Evolutionary conservation across 306 rosid species (phyloP).

Genomic region (Delonix regia): DNA sequence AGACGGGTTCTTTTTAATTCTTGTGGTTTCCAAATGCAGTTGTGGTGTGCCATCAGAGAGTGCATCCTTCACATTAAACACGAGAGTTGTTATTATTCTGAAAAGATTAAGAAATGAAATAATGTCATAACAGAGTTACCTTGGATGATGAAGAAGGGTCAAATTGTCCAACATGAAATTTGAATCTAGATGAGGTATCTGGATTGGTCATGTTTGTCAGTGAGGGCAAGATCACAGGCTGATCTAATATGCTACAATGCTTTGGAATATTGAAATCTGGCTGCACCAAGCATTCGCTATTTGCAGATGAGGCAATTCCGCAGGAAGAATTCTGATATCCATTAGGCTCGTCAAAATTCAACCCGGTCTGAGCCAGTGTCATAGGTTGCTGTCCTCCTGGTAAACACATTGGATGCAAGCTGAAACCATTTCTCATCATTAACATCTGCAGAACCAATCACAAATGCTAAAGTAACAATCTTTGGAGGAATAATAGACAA

Average conservation of each 20-base stretch:
- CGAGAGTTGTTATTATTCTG: conserved; percentile 31
- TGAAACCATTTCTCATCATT: conserved; percentile 82
- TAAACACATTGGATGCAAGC: conserved; percentile 82
- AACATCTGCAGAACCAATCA: conserved; percentile 71
- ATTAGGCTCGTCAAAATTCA: conserved; percentile 54
- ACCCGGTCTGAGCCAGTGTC: conserved; percentile 56
- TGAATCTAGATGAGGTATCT: conserved; percentile 53
- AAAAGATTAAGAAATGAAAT: not conserved
- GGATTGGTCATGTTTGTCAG: conserved; percentile 40
- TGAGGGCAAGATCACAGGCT: conserved; percentile 48
- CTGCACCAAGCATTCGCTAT: conserved; percentile 45
- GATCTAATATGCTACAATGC: conserved; percentile 53
- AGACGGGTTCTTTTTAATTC: conserved; percentile 45
- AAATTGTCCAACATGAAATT: conserved; percentile 45
- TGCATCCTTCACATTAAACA: conserved; percentile 51
- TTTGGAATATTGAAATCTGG: conserved; percentile 48
- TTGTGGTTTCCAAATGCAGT: conserved; percentile 45
- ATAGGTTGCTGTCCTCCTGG: conserved; percentile 63
- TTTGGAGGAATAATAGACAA: conserved; percentile 15
- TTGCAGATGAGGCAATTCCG: conserved; percentile 44
- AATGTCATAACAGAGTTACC: conserved; percentile 35
- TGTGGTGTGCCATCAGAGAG: conserved; percentile 41
- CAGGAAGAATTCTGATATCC: conserved; percentile 49
- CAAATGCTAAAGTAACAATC: conserved; percentile 39
- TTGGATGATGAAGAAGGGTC: conserved; percentile 41